Conservation (phyloP, 2,329 filamentous ascomycete species). For the Epicoccum sorghinum region DNA sequence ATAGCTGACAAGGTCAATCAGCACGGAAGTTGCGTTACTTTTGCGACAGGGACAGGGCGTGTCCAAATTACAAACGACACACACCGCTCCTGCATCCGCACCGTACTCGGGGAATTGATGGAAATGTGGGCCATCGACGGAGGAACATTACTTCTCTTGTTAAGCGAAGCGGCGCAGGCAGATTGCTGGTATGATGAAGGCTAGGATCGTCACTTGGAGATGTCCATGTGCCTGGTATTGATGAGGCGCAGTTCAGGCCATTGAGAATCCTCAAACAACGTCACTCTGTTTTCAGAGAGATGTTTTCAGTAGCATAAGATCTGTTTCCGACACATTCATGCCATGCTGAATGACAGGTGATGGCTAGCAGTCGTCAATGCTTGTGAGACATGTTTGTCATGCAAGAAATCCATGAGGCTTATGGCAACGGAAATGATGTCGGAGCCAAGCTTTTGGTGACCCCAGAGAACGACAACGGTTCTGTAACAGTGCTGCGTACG, state of each 20-base stretch:
- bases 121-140: constrained; percentile 8
- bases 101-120: constrained; percentile 9
- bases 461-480: not conserved
- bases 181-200: constrained; percentile 13
- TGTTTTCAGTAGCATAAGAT: constrained; percentile 7
- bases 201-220: constrained; percentile 6
- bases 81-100: constrained; percentile 10
- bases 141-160: constrained; percentile 5
- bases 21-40: constrained; percentile 2
- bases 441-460: not conserved
- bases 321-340: constrained; percentile 12
- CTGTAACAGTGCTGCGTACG: not conserved
- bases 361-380: constrained; percentile 12
- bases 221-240: constrained; percentile 5
- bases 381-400: constrained; percentile 8
- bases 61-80: constrained; percentile 4
- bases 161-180: constrained; percentile 13
- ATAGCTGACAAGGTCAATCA: not conserved
- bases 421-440: not conserved
- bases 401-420: constrained; percentile 1
- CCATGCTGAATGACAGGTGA: constrained; percentile 9
- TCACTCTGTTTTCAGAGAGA: not conserved
- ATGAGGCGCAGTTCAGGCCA: constrained; percentile 15
- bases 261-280: constrained; percentile 1
- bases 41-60: constrained; percentile 1